phyloP scores from a whole-genome alignment of 495 filamentous ascomycete species.

The Xylaria longipes region DNA sequence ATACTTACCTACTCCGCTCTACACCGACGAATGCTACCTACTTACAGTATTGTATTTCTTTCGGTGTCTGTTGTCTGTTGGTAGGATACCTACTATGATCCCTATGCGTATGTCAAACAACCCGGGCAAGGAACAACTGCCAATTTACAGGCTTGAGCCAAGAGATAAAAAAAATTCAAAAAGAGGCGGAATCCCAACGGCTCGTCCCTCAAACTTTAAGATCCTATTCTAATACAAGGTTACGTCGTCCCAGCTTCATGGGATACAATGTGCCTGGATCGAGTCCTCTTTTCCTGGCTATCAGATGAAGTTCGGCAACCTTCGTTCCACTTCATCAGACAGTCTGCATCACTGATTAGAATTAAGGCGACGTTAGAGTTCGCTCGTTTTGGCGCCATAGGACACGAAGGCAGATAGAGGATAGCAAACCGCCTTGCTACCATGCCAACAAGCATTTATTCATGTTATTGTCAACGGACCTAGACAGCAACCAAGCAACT shows the following conservation, averaged over 20 bases:
- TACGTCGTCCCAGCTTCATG: constrained; percentile 12
- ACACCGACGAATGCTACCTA: not conserved
- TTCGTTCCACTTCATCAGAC: constrained; percentile 6
- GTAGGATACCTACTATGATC: not conserved
- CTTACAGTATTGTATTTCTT: not conserved
- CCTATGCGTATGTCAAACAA: not conserved
- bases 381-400: not conserved
- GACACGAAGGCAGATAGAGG: not conserved
- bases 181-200: not conserved
- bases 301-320: not conserved
- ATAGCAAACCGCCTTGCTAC: not conserved
- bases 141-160: not conserved
- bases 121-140: not conserved
- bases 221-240: not conserved
- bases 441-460: not conserved
- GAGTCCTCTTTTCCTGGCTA: not conserved
- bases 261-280: constrained; percentile 5
- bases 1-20: not conserved
- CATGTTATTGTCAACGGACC: not conserved
- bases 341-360: not conserved
- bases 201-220: constrained; percentile 11
- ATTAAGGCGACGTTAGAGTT: not conserved
- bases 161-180: too few relatives aligned
- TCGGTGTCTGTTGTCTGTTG: not conserved
- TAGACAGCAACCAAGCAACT: not conserved